Evolutionary conservation across 805 yeast species (phyloP).

Genomic region (Yarrowia porcina): DNA sequence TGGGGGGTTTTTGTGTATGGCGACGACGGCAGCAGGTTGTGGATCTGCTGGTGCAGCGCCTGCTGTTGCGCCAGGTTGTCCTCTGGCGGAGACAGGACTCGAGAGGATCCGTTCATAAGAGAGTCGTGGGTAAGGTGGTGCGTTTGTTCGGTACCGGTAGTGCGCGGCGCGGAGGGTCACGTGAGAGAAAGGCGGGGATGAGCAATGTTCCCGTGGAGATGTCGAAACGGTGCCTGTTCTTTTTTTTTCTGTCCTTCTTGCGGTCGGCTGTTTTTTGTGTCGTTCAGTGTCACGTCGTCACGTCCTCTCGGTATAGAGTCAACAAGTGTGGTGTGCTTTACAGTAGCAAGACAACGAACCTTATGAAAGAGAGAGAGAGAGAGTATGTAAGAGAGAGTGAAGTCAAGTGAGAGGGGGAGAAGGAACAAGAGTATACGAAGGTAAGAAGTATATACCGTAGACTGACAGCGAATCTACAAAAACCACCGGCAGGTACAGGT

Average conservation of each 20-base stretch:
- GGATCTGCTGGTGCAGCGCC: conserved; percentile 8
- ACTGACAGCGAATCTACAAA: too few species aligned
- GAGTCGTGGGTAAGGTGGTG: too few species aligned
- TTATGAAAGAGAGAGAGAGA: not conserved
- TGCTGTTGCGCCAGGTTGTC: conserved; percentile 11
- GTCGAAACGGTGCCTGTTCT: too few species aligned
- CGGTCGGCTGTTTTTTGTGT: not conserved
- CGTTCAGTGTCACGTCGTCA: not conserved
- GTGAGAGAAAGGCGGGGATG: too few species aligned
- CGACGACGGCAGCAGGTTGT: conserved; percentile 6
- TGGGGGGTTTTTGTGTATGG: not conserved
- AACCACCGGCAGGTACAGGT: too few species aligned
- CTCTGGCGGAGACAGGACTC: not conserved
- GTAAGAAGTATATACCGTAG: too few species aligned
- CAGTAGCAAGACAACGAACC: conserved; percentile 14
- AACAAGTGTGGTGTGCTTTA: conserved; percentile 10
- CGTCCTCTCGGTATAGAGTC: not conserved
- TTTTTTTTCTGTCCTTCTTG: too few species aligned
- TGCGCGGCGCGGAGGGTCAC: too few species aligned
- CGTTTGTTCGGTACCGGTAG: too few species aligned
- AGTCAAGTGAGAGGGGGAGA: not conserved
- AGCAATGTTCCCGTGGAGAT: too few species aligned
- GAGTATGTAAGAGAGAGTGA: too few species aligned
- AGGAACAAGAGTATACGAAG: too few species aligned
- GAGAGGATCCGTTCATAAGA: conserved; percentile 15